Conservation (phyloP, 1,284 basidiomycete species). For the Austroboletus niveus region DNA sequence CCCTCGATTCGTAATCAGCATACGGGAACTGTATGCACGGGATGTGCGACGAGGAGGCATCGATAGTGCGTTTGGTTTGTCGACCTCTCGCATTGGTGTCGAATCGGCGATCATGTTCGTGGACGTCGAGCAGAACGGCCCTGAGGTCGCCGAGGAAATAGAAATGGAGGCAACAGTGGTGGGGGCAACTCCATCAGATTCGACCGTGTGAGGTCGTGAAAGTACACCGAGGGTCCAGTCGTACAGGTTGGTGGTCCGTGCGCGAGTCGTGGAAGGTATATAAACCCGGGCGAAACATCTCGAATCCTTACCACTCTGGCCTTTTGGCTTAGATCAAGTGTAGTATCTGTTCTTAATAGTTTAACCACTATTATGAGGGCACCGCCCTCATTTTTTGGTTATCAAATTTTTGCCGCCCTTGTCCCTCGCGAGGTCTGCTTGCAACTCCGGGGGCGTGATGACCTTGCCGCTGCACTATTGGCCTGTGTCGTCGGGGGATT, state of each 20-base stretch:
- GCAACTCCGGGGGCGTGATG: constrained; percentile 34
- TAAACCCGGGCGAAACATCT: not conserved
- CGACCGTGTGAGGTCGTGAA: no score
- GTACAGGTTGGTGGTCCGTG: constrained; percentile 15
- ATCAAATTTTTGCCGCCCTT: constrained; percentile 35
- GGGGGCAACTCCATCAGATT: no score
- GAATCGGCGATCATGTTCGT: no score
- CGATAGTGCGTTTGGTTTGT: no score
- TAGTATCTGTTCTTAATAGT: constrained; percentile 59
- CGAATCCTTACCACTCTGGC: constrained; percentile 75
- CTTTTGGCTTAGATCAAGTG: constrained; percentile 97
- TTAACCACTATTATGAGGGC: constrained; percentile 37
- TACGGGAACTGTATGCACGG: no score
- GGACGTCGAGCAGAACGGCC: no score
- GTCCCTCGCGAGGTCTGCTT: constrained; percentile 34
- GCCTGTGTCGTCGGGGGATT: constrained; percentile 35
- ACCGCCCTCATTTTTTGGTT: constrained; percentile 34
- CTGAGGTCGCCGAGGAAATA: no score
- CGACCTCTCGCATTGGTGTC: no score
- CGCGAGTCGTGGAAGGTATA: constrained; percentile 11
- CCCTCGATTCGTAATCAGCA: no score
- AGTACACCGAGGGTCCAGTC: no score
- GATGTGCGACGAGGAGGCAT: no score
- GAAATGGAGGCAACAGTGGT: no score
- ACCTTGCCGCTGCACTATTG: constrained; percentile 32